A percentile compares a stretch with the other conserved stretches of the same genome.
Conservation (phyloP, 331 rosid species). For the Malus hybrid region DNA sequence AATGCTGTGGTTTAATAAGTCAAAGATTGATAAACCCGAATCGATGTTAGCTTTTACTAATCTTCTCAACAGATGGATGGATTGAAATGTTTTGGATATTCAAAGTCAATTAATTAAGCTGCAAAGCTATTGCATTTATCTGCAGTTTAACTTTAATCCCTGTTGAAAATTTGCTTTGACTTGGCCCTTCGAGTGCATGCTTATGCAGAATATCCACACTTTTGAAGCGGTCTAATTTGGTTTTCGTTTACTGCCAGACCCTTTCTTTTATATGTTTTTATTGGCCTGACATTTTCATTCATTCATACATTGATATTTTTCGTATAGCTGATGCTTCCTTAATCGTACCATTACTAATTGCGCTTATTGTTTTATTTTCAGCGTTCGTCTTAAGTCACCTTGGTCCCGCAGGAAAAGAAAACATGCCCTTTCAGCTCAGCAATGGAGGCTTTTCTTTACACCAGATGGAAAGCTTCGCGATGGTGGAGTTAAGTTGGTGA, state of each 20-base stretch:
- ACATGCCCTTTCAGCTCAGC: conserved; percentile 68
- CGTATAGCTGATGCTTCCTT: neutral
- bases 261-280: neutral
- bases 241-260: neutral
- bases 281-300: neutral
- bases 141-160: neutral
- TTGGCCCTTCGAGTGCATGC: neutral
- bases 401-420: conserved; percentile 99
- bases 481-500: conserved; percentile 85
- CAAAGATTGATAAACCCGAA: neutral
- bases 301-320: neutral
- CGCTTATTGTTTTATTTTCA: conserved; percentile 24
- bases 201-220: too few relatives aligned
- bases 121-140: neutral
- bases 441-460: conserved; percentile 71
- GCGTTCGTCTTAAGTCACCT: conserved; percentile 94
- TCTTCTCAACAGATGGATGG: neutral
- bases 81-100: neutral
- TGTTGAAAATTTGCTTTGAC: neutral
- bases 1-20: neutral
- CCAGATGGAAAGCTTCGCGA: conserved; percentile 79
- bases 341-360: neutral
- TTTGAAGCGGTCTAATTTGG: neutral
- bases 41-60: neutral
- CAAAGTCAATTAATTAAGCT: neutral